Percentiles rank a stretch among this genome's conserved stretches.
Conservation (phyloP, 129 eudicot genomes). For the Calendula officinalis region DNA sequence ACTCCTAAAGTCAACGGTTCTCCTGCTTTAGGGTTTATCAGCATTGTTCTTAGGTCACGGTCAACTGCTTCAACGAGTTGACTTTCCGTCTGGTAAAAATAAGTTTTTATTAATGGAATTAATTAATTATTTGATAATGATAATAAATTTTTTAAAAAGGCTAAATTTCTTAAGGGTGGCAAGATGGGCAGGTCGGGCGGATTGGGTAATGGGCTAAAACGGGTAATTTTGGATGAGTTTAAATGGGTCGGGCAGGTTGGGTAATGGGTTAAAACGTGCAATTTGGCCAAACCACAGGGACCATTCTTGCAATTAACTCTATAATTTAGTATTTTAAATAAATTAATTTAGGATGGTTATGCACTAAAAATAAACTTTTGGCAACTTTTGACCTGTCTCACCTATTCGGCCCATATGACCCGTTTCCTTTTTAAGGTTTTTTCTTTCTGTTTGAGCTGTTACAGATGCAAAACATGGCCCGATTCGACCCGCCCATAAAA, state of each 20-base stretch:
- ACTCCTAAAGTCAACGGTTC: slow-evolving; percentile 68
- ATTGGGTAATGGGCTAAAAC: not conserved
- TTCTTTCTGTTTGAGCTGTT: not conserved
- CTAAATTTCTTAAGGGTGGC: not conserved
- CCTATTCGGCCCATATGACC: not conserved
- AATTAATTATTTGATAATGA: not conserved
- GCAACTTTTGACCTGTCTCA: not conserved
- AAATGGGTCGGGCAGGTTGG: too few relatives aligned
- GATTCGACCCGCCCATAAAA: not conserved
- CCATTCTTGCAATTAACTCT: too few relatives aligned
- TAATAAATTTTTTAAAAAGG: not conserved
- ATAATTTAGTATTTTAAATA: not conserved
- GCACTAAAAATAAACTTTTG: not conserved
- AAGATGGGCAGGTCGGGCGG: not conserved
- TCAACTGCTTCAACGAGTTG: slow-evolving; percentile 86
- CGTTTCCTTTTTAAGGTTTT: not conserved
- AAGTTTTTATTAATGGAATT: not conserved
- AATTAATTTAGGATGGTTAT: not conserved
- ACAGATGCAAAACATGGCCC: not conserved
- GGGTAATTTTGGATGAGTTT: not conserved
- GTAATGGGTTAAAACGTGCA: too few relatives aligned
- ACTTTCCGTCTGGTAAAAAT: slow-evolving; percentile 55
- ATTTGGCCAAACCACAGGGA: not conserved
- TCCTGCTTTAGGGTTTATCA: slow-evolving; percentile 65
- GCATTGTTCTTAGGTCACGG: slow-evolving; percentile 86